A percentile compares a stretch with the other conserved stretches of the same genome.
phyloP scores from a whole-genome alignment of 345 rosid genomes.

The Dovyalis caffra region DNA sequence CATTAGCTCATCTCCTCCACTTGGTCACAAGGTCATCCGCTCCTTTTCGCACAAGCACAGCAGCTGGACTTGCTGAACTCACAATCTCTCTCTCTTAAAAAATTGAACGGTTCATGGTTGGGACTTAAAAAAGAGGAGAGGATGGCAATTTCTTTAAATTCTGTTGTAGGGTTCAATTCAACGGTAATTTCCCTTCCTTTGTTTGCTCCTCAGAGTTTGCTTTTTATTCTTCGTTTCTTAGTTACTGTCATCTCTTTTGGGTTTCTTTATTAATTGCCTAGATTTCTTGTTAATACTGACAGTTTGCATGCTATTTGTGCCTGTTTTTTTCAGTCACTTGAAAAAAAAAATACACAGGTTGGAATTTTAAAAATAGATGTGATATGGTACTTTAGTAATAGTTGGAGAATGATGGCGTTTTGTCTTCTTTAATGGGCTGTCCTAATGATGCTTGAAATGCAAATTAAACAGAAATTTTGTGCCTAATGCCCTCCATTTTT shows the following conservation, averaged over 20 bases:
- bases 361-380: not conserved
- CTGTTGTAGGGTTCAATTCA: slow-evolving; percentile 31
- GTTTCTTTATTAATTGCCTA: not conserved
- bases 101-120: slow-evolving; percentile 17
- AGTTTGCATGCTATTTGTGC: not conserved
- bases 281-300: not conserved
- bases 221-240: not conserved
- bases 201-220: not conserved
- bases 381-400: not conserved
- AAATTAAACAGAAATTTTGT: not conserved
- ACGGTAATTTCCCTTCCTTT: slow-evolving; percentile 20
- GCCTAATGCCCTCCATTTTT: not conserved
- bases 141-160: slow-evolving; percentile 44
- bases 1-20: not conserved
- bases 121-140: slow-evolving; percentile 8
- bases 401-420: not conserved
- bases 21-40: not conserved
- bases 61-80: not conserved
- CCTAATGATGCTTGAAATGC: not conserved
- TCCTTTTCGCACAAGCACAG: slow-evolving; percentile 10
- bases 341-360: not conserved
- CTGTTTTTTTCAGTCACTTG: not conserved
- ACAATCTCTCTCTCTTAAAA: not conserved
- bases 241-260: not conserved
- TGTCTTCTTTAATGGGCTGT: not conserved